Percentiles rank a stretch among this genome's conserved stretches.
phyloP scores from a whole-genome alignment of 73 alveolate genomes.

The Tetrahymena elliotti region DNA sequence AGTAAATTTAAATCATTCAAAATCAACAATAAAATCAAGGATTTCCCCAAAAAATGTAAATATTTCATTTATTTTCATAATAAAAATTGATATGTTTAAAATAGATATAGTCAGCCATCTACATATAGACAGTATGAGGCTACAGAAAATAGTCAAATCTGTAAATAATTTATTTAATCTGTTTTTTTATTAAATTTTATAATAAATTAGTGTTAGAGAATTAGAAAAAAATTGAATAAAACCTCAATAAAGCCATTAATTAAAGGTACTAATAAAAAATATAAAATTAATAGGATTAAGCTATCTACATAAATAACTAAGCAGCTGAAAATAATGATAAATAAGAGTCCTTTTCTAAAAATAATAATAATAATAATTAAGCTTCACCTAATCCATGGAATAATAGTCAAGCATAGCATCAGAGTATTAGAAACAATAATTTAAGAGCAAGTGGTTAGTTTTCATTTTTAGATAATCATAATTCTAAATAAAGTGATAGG shows the following conservation, averaged over 20 bases:
- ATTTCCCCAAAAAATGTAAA: neutral
- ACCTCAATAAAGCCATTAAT: neutral
- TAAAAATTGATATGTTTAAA: no score
- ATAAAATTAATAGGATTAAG: neutral
- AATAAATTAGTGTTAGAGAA: neutral
- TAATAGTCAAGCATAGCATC: neutral
- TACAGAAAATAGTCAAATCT: neutral
- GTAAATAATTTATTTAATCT: neutral
- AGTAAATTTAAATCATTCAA: no score
- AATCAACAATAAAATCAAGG: neutral
- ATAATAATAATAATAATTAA: neutral
- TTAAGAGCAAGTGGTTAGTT: neutral
- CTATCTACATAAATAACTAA: neutral
- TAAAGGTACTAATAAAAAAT: neutral
- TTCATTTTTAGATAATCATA: neutral
- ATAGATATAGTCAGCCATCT: neutral
- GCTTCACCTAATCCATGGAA: neutral
- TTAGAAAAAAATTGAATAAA: neutral
- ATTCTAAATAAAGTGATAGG: neutral
- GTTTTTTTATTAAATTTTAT: no score
- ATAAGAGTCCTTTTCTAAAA: neutral
- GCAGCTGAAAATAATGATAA: neutral
- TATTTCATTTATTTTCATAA: no score
- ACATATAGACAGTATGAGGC: neutral
- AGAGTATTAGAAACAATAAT: neutral